phyloP scores from a whole-genome alignment of 192 early-diverging fungal genomes.

The Endogone sp. region DNA sequence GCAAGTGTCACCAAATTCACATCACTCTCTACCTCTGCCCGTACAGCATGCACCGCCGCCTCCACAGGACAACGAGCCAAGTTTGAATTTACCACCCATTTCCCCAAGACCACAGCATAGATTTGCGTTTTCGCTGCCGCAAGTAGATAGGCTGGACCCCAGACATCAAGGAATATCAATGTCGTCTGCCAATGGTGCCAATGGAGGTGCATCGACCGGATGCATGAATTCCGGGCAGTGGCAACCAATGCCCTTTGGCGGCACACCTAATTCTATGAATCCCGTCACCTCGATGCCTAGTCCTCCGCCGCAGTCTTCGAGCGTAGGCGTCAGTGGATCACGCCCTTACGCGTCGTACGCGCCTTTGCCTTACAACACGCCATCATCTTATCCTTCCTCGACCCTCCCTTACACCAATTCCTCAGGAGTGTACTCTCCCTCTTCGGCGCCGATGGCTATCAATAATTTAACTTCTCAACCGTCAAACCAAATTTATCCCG shows the following conservation, averaged over 20 bases:
- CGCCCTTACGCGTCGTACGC: background rate
- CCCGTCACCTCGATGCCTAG: background rate
- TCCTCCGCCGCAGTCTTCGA: background rate
- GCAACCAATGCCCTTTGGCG: background rate
- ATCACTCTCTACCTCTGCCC: slow-evolving; percentile 21
- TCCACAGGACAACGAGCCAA: background rate
- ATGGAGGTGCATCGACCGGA: background rate
- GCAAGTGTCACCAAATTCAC: background rate
- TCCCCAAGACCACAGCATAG: background rate
- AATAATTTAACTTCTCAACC: background rate
- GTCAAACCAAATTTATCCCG: background rate
- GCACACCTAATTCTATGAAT: background rate
- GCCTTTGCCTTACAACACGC: no score
- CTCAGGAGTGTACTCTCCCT: background rate
- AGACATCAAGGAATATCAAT: background rate
- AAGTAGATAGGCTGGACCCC: background rate
- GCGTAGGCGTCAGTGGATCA: background rate
- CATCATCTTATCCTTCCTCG: background rate
- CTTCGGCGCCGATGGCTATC: background rate
- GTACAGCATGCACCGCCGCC: background rate
- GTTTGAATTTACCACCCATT: background rate
- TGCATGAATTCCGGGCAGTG: background rate
- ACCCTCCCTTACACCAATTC: background rate
- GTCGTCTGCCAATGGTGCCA: background rate
- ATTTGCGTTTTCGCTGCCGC: background rate